Evolutionary conservation across 768 basidiomycete genomes (phyloP).

Genomic region (Phlebiopsis gigantea): DNA sequence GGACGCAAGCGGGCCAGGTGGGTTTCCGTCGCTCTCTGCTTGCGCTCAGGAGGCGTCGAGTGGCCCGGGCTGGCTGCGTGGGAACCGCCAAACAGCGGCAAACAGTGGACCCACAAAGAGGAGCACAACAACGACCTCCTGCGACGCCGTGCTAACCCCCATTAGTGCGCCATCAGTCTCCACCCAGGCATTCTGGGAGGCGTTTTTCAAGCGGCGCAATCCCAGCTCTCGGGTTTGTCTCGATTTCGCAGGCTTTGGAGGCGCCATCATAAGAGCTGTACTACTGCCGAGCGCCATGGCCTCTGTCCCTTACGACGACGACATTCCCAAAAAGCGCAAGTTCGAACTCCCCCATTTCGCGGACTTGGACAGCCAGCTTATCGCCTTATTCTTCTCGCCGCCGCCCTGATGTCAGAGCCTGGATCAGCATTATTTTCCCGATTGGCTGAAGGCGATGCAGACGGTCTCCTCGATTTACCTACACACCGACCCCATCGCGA

Average conservation of each 20-base stretch:
- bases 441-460: background rate
- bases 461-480: background rate
- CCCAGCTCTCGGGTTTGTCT: no score
- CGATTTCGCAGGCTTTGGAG: background rate
- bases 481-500: background rate
- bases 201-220: no score
- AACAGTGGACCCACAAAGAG: no score
- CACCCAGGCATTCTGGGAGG: no score
- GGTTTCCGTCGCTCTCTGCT: no score
- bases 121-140: no score
- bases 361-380: conserved; percentile 4
- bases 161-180: no score
- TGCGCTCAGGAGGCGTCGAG: no score
- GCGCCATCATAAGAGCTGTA: background rate
- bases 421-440: background rate
- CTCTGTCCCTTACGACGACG: background rate
- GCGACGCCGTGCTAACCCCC: no score
- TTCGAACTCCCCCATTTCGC: conserved; percentile 1
- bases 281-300: background rate
- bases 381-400: background rate
- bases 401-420: background rate
- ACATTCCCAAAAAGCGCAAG: conserved; percentile 2
- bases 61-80: no score
- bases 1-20: no score
- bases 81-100: no score